A percentile compares a stretch with the other conserved stretches of the same genome.
Evolutionary conservation across 1,139 yeast species (phyloP).

Genomic region (Arxiozyma slooffiae): DNA sequence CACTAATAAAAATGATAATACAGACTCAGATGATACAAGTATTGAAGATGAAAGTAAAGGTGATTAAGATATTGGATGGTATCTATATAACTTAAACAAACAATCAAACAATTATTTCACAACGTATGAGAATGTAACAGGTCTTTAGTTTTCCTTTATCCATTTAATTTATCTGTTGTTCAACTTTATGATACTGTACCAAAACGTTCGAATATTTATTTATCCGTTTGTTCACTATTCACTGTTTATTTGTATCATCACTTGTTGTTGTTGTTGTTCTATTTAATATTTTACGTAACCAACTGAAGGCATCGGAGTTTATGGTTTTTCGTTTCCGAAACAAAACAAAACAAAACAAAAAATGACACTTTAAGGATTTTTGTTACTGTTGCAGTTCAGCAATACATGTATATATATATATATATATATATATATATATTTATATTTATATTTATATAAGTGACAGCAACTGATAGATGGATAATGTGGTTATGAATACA

Average conservation of each 20-base stretch:
- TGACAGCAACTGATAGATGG: background rate
- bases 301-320: background rate
- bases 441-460: no score
- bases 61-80: background rate
- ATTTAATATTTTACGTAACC: background rate
- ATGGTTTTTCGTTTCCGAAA: background rate
- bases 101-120: background rate
- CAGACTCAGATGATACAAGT: slow-evolving; percentile 2
- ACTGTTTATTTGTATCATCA: background rate
- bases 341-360: background rate
- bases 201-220: background rate
- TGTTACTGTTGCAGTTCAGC: background rate
- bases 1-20: background rate
- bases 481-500: background rate
- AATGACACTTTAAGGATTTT: background rate
- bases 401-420: no score
- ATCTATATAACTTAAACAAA: background rate
- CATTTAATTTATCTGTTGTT: background rate
- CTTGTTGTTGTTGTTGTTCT: background rate
- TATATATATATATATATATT: no score
- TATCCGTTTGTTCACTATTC: background rate
- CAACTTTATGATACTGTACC: background rate
- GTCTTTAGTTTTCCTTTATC: no score
- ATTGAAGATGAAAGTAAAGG: slow-evolving; percentile 3
- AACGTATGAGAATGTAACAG: background rate